phyloP scores from a whole-genome alignment of 306 rosid species.

The Citrullus amarus region DNA sequence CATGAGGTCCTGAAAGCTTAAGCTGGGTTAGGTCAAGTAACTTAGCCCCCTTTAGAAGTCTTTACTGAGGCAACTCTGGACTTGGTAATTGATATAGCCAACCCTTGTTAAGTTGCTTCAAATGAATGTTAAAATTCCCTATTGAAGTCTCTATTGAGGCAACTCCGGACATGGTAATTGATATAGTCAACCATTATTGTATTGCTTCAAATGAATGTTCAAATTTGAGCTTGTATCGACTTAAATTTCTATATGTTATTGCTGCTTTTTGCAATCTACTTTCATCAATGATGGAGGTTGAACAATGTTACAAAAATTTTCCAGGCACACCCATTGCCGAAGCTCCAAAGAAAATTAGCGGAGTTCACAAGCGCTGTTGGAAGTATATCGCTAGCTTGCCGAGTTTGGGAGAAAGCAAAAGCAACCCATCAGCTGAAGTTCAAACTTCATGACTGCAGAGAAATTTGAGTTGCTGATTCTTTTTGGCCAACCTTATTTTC shows the following conservation, averaged over 20 bases:
- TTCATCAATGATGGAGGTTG: not conserved
- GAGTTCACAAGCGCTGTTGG: slow-evolving; percentile 99
- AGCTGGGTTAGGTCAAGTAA: not conserved
- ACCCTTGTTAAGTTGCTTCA: no score
- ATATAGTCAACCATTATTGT: not conserved
- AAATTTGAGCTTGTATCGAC: not conserved
- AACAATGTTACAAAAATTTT: slow-evolving; percentile 12
- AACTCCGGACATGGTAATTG: not conserved
- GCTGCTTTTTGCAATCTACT: not conserved
- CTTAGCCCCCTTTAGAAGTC: not conserved
- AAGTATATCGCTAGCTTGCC: slow-evolving; percentile 45
- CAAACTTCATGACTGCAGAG: slow-evolving; percentile 22
- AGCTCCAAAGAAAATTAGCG: slow-evolving; percentile 81
- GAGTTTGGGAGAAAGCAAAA: slow-evolving; percentile 31
- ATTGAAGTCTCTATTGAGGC: not conserved
- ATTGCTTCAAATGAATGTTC: not conserved
- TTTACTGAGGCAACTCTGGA: not conserved
- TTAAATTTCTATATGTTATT: not conserved
- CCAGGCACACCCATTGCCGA: slow-evolving; percentile 63
- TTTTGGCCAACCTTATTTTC: not conserved
- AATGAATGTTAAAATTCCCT: not conserved
- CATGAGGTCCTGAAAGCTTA: not conserved
- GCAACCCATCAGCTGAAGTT: slow-evolving; percentile 33
- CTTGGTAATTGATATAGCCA: no score
- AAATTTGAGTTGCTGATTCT: not conserved